Conservation (phyloP, 495 filamentous ascomycete genomes). For the Tuber aestivum region DNA sequence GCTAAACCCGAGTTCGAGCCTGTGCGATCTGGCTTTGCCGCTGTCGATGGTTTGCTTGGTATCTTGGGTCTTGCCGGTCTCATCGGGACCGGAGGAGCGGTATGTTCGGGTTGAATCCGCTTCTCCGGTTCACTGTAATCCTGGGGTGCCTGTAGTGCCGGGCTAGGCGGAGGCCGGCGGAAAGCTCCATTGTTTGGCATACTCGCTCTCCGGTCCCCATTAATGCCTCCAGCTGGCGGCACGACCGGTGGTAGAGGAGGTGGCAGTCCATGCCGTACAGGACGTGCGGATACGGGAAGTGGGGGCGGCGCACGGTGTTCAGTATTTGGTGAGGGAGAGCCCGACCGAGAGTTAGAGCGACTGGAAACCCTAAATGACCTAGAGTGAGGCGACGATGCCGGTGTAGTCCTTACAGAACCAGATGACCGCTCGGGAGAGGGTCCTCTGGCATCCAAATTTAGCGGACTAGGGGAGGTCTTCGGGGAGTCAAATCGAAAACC, state of each 20-base stretch:
- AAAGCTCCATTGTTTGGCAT: background rate
- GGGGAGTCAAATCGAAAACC: conserved; percentile 32
- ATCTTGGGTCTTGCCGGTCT: conserved; percentile 77
- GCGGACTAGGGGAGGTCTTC: conserved; percentile 24
- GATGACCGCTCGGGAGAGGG: conserved; percentile 18
- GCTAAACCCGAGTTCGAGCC: conserved; percentile 27
- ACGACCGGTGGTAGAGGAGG: conserved; percentile 8
- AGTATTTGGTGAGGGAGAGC: conserved; percentile 24
- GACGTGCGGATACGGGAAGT: conserved; percentile 13
- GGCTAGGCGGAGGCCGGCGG: conserved; percentile 24
- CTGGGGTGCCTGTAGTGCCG: conserved; percentile 14
- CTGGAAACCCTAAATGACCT: conserved; percentile 18
- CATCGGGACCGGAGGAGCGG: conserved; percentile 53
- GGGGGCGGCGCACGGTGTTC: conserved; percentile 32
- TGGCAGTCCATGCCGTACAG: conserved; percentile 25
- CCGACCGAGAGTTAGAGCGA: conserved; percentile 26
- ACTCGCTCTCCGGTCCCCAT: conserved; percentile 12
- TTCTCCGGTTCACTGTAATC: conserved; percentile 9
- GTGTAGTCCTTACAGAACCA: conserved; percentile 6
- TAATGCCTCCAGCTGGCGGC: conserved; percentile 1
- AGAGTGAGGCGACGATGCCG: conserved; percentile 8
- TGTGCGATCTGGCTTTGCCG: conserved; percentile 37
- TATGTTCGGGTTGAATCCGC: background rate
- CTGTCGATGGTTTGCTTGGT: conserved; percentile 47
- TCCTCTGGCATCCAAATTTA: conserved; percentile 35